Conservation (phyloP, 441 rosid species). For the Pelargonium cotyledonis region DNA sequence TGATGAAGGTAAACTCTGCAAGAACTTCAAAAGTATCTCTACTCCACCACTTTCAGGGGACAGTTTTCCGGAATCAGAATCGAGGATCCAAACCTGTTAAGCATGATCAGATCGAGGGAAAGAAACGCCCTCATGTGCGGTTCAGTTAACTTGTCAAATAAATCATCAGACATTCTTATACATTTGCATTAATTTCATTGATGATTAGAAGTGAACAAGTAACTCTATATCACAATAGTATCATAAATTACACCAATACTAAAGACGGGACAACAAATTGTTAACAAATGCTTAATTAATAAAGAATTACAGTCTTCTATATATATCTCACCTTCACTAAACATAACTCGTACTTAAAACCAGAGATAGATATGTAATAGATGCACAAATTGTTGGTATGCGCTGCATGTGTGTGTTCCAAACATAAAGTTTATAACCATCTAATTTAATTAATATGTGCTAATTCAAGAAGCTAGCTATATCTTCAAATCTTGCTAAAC, state of each 20-base stretch:
- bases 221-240: neutral
- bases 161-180: neutral
- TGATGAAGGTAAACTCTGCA: constrained; percentile 68
- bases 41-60: constrained; percentile 60
- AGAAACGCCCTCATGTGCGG: constrained; percentile 1
- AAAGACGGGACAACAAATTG: neutral
- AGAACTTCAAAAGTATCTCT: constrained; percentile 68
- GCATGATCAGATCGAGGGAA: constrained; percentile 41
- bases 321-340: neutral
- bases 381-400: too few species aligned
- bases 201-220: neutral
- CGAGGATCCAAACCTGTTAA: constrained; percentile 91
- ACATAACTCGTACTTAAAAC: neutral
- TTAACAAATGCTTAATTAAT: neutral
- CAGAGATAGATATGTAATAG: too few species aligned
- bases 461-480: too few species aligned
- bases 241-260: neutral
- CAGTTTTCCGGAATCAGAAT: constrained; percentile 88
- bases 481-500: too few species aligned
- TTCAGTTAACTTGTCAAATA: neutral
- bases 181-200: neutral
- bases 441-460: too few species aligned
- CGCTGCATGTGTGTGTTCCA: too few species aligned
- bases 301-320: neutral
- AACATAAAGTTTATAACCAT: too few species aligned